Evolutionary conservation across 371 early-diverging fungal genomes (phyloP).

Genomic region (Mortierella sp.): DNA sequence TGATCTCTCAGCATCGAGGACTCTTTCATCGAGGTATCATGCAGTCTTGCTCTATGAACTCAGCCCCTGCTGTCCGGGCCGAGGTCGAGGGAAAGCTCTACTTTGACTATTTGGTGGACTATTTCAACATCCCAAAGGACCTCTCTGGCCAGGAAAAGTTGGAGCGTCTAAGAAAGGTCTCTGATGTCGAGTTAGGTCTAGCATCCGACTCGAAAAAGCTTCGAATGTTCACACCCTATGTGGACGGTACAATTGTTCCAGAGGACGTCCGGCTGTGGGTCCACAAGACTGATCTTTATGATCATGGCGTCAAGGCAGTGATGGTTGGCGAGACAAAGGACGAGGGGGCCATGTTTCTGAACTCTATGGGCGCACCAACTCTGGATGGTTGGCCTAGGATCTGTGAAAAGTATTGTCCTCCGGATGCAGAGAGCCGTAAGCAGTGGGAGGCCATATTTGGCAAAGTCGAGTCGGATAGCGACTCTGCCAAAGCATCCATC

Average conservation of each 20-base stretch:
- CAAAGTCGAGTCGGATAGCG: conserved; percentile 10
- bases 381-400: conserved; percentile 19
- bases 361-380: conserved; percentile 10
- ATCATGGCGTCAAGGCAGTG: conserved; percentile 26
- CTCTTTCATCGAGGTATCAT: conserved; percentile 52
- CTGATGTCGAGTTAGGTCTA: conserved; percentile 9
- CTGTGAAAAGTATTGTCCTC: conserved; percentile 28
- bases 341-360: conserved; percentile 28
- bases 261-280: conserved; percentile 18
- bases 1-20: conserved; percentile 29
- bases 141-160: conserved; percentile 28
- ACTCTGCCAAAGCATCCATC: conserved; percentile 4
- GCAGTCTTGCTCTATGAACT: conserved; percentile 38
- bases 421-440: conserved; percentile 13
- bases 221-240: conserved; percentile 26
- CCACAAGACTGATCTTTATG: conserved; percentile 16
- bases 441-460: conserved; percentile 32
- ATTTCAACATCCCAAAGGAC: conserved; percentile 26
- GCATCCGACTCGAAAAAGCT: conserved; percentile 8
- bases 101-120: conserved; percentile 24
- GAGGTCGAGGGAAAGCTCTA: conserved; percentile 17
- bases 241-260: conserved; percentile 26
- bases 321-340: conserved; percentile 31
- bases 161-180: conserved; percentile 10
- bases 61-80: conserved; percentile 19